Evolutionary conservation across 192 early-diverging fungal genomes (phyloP).

Genomic region (Glomus cerebriforme): DNA sequence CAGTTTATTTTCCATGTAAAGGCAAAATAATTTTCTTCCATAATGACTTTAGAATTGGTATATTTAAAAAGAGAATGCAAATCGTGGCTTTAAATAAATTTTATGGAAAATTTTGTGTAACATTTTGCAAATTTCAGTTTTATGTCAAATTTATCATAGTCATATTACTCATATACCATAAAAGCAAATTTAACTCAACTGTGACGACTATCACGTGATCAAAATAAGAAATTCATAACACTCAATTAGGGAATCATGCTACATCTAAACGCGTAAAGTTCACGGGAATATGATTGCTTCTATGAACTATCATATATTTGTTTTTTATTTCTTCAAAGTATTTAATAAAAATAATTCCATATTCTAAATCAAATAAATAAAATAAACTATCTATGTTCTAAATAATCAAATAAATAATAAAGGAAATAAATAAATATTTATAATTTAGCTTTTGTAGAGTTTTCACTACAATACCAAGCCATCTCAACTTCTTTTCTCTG

Average conservation of each 20-base stretch:
- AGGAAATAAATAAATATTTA: neutral
- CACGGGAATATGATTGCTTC: no score
- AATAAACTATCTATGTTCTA: neutral
- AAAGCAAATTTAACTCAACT: no score
- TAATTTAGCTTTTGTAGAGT: conserved; percentile 15
- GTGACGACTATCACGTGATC: no score
- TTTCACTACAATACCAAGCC: conserved; percentile 51
- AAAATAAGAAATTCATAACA: no score
- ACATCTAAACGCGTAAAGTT: no score
- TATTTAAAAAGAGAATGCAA: neutral
- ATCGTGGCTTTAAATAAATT: neutral
- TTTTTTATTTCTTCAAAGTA: no score
- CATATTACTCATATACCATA: no score
- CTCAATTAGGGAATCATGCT: no score
- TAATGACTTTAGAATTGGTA: neutral
- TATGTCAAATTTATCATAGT: neutral
- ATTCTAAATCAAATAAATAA: neutral
- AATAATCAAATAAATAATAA: neutral
- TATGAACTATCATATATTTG: no score
- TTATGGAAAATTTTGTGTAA: neutral
- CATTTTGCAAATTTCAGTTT: neutral
- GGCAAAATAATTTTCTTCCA: conserved; percentile 8
- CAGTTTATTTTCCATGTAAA: conserved; percentile 12
- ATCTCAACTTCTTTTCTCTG: conserved; percentile 71
- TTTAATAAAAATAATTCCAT: neutral